Evolutionary conservation across 352 stramenopile species (phyloP).

Genomic region (Phytophthora pistaciae): DNA sequence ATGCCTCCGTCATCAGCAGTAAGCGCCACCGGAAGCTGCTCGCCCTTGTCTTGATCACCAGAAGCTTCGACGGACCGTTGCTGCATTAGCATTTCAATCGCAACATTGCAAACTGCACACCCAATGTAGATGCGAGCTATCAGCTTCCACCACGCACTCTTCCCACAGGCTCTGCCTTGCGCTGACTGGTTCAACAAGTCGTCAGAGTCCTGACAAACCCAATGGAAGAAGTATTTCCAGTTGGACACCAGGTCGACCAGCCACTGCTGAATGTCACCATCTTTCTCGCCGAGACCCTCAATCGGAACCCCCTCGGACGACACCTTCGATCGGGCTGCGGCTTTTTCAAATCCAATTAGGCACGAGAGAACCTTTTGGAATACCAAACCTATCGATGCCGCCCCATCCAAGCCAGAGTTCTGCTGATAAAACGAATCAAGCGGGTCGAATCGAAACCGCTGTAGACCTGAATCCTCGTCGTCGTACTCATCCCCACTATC

Average conservation of each 20-base stretch:
- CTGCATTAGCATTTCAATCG: conserved; percentile 44
- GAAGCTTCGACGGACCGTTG: background rate
- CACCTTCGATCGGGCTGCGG: conserved; percentile 25
- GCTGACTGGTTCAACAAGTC: conserved; percentile 24
- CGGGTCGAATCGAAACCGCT: conserved; percentile 46
- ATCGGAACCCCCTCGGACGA: conserved; percentile 33
- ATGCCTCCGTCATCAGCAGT: conserved; percentile 11
- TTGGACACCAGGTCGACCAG: conserved; percentile 57
- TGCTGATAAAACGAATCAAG: conserved; percentile 62
- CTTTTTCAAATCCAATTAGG: conserved; percentile 53
- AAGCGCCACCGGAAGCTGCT: background rate
- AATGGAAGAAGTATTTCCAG: conserved; percentile 64
- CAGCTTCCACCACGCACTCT: conserved; percentile 50
- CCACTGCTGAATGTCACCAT: conserved; percentile 48
- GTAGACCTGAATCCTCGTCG: conserved; percentile 22
- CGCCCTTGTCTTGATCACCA: conserved; percentile 2
- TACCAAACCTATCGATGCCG: conserved; percentile 46
- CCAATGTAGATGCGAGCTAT: conserved; percentile 56
- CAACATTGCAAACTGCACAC: conserved; percentile 59
- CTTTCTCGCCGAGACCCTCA: conserved; percentile 24
- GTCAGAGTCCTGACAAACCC: conserved; percentile 53
- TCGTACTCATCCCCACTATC: conserved; percentile 44
- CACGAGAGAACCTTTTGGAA: conserved; percentile 63
- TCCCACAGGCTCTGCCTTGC: conserved; percentile 18
- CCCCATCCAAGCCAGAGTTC: conserved; percentile 55